These are phyloP conservation scores for Colletotrichum sublineola DNA, from an alignment of 2,329 filamentous ascomycete genomes.

Conservation along the genomic window DNA sequence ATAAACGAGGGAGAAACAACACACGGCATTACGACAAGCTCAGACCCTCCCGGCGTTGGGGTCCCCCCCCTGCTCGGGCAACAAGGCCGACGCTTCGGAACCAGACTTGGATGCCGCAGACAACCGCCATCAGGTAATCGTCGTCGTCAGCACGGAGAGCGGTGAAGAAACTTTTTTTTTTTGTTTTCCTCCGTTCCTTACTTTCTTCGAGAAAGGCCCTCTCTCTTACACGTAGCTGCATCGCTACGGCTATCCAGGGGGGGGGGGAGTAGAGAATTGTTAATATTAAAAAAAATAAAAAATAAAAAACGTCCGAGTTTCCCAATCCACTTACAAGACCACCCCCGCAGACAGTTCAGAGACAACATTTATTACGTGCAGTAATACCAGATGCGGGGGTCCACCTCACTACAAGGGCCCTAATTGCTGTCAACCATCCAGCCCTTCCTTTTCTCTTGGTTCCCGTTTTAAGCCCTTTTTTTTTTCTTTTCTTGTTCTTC, in stretches of 20 bases:
- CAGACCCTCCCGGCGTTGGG: slow-evolving; percentile 1
- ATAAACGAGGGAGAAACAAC: neutral
- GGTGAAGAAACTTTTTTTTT: slow-evolving; percentile 20
- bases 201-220: neutral
- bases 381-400: slow-evolving; percentile 24
- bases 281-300: too few relatives aligned
- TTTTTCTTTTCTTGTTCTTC: too few relatives aligned
- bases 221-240: neutral
- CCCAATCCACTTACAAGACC: neutral
- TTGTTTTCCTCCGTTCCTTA: neutral
- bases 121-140: neutral
- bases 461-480: neutral
- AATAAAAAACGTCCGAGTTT: neutral
- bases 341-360: slow-evolving; percentile 4
- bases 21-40: neutral
- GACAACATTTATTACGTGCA: slow-evolving; percentile 34
- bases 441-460: neutral
- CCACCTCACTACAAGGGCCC: neutral
- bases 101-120: neutral
- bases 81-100: slow-evolving; percentile 19
- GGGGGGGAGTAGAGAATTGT: too few relatives aligned
- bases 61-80: slow-evolving; percentile 3
- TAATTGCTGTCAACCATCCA: neutral
- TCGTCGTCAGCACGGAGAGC: slow-evolving; percentile 17
- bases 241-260: neutral